Evolutionary conservation across 805 yeast species (phyloP).

Genomic region (Tetrapisispora pingtungensis): DNA sequence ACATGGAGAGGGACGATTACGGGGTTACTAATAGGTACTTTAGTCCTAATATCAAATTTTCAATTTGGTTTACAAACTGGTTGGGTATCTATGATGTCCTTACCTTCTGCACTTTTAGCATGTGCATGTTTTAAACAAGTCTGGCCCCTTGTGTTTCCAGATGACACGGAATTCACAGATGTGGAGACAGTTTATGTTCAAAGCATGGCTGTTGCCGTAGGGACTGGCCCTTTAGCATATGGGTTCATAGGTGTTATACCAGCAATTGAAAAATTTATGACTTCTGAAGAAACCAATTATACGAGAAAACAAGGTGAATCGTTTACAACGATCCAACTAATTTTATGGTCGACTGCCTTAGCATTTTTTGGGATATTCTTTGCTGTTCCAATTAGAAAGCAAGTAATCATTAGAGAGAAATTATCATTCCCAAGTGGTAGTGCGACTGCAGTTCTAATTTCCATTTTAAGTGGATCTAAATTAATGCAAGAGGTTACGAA

Average conservation of each 20-base stretch:
- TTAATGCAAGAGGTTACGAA: conserved; percentile 30
- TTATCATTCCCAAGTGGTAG: conserved; percentile 90
- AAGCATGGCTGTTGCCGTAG: conserved; percentile 91
- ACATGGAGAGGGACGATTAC: conserved; percentile 65
- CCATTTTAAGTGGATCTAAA: conserved; percentile 71
- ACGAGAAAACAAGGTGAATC: conserved; percentile 23
- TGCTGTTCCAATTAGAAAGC: conserved; percentile 79
- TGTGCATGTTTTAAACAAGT: conserved; percentile 68
- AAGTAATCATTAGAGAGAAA: conserved; percentile 79
- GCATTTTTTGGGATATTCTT: conserved; percentile 94
- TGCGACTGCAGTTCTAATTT: conserved; percentile 88
- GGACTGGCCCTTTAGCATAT: conserved; percentile 93
- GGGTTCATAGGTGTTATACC: conserved; percentile 95
- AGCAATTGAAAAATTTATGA: conserved; percentile 82
- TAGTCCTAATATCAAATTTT: conserved; percentile 80
- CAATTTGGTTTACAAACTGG: conserved; percentile 97
- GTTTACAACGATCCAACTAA: conserved; percentile 42
- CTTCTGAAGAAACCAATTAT: conserved; percentile 64
- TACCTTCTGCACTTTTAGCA: conserved; percentile 85
- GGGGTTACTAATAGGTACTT: conserved; percentile 77
- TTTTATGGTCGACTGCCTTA: conserved; percentile 76
- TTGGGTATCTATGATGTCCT: conserved; percentile 98
- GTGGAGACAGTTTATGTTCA: conserved; percentile 93
- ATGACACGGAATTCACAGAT: conserved; percentile 51
- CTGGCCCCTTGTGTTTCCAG: conserved; percentile 22